Base-by-base conservation (phyloP, 2,329 filamentous ascomycete species). In the Monilinia laxa region DNA sequence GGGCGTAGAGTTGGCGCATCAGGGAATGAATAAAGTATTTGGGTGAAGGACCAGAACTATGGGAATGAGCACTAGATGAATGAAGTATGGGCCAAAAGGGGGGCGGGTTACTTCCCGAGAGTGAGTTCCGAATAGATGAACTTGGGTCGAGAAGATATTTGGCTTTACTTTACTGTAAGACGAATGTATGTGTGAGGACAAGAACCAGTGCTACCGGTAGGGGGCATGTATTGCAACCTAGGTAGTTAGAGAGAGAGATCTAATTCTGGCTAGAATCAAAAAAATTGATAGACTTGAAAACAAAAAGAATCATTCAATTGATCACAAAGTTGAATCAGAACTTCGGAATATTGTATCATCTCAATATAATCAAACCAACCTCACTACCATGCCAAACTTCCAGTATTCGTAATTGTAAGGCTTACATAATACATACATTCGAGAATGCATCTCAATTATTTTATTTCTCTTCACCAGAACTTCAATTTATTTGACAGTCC, bases 1-100 rank as follows among this genome's bases (percentile, higher is more conserved):
- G 75, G 91, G 91, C 14, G 91, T 95, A 10, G 91, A 95, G 81
- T 78, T 94, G 77, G 91, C 91, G 54, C 91, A 95, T 76, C 88
- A 91, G 79, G 88, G 88, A 56, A 92, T 95, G 90, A 88, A 86
- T 71, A 93, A 88, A 83, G 80, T 85, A 59, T 92, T 94, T 76
- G 86, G 81, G 25, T 83, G 68, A 60, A 55, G 20, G 60, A 42
- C 16, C 1, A 31, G 35, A 42, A 12, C 4, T 49, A 38, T 11
- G 11, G 28, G 14, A 25, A 51, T 23, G 4, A 25, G 31, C 5
- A 51, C 31, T 18, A 7, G n/a, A 16, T 25, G 9, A 12, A 47
- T n/a, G 12, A 11, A 28, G 5, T 12, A 25, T 25, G 45, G 16
- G 38, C 47, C 18, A 38, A 51, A 25, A 23, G 4, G 25, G 49